Percentiles rank a stretch among this genome's conserved stretches.
Conservation (phyloP, 331 rosid species). For the Quercus lobata region DNA sequence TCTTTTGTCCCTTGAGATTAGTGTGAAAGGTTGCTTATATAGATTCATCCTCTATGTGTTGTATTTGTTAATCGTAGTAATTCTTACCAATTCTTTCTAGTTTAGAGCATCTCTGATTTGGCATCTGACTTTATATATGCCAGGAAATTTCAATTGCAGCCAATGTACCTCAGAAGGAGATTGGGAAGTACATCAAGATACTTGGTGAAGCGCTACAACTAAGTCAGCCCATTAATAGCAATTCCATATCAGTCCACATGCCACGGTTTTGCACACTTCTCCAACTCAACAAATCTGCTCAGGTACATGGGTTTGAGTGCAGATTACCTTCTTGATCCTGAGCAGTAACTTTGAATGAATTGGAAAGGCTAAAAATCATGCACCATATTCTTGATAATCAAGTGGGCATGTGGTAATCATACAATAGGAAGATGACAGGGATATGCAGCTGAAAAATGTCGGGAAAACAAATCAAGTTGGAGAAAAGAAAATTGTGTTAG, state of each 20-base stretch:
- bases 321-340: constrained; percentile 5
- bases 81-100: neutral
- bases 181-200: constrained; percentile 95
- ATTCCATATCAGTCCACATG: constrained; percentile 92
- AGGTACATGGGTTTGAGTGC: constrained; percentile 43
- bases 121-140: constrained; percentile 8
- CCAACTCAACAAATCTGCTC: constrained; percentile 97
- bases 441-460: too few relatives aligned
- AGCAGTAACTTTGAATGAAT: neutral
- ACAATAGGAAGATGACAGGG: too few relatives aligned
- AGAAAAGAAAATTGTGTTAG: too few relatives aligned
- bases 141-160: constrained; percentile 99
- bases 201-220: constrained; percentile 93
- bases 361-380: neutral
- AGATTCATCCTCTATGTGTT: neutral
- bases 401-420: too few relatives aligned
- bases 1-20: neutral
- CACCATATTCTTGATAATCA: too few relatives aligned
- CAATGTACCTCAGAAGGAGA: constrained; percentile 89
- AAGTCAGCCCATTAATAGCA: constrained; percentile 96
- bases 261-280: constrained; percentile 97
- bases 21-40: neutral
- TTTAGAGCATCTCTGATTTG: constrained; percentile 14
- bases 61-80: neutral
- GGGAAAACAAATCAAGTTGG: too few relatives aligned